Conservation (phyloP, 306 rosid genomes). For the Vigna reflexopilosa region DNA sequence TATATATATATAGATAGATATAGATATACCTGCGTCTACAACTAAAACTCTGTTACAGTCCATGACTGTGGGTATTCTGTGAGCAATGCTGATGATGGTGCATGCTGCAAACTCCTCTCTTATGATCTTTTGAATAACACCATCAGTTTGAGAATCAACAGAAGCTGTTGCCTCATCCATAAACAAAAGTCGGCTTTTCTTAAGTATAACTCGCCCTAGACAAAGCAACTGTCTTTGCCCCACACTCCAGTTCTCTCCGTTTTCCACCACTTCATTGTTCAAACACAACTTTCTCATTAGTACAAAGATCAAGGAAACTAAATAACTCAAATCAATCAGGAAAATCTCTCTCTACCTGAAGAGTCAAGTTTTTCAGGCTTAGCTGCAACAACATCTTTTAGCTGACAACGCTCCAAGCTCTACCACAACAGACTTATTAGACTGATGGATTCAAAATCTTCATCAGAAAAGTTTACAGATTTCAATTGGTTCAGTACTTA, state of each 20-base stretch:
- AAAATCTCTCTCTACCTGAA: conserved; percentile 47
- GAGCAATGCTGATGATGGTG: conserved; percentile 88
- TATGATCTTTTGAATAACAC: conserved; percentile 72
- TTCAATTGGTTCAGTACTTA: conserved; percentile 19
- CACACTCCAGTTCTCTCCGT: conserved; percentile 87
- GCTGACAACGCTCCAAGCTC: conserved; percentile 83
- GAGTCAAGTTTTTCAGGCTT: conserved; percentile 72
- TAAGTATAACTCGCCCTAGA: conserved; percentile 77
- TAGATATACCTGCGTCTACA: conserved; percentile 65
- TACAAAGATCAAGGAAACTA: background rate
- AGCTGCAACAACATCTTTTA: conserved; percentile 69
- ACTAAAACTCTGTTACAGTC: conserved; percentile 78
- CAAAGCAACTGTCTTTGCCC: conserved; percentile 87
- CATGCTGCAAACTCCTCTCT: conserved; percentile 75
- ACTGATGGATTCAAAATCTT: conserved; percentile 16
- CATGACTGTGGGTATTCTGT: conserved; percentile 90
- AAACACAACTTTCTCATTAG: background rate
- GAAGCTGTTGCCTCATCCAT: conserved; percentile 89
- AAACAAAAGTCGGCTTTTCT: conserved; percentile 68
- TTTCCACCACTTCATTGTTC: conserved; percentile 53
- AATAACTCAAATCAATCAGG: conserved; percentile 9
- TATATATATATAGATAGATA: too few species aligned
- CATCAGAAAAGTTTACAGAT: background rate
- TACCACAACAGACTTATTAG: conserved; percentile 22
- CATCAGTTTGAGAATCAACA: conserved; percentile 81